Evolutionary conservation across 805 yeast genomes (phyloP).

Genomic region (Maudiozyma turicensis): DNA sequence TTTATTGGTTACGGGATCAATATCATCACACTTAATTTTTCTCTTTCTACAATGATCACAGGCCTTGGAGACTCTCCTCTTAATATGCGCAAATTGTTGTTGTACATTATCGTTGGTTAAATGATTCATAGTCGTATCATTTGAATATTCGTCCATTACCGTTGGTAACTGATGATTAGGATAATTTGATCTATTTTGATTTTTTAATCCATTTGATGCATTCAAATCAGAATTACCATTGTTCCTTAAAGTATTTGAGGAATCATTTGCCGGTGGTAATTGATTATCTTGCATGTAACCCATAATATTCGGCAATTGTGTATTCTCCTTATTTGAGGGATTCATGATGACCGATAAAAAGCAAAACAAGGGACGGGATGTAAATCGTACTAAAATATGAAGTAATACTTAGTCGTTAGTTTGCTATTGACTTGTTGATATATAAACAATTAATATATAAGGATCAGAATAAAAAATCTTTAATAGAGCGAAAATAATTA

Average conservation of each 20-base stretch:
- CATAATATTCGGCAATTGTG: not conserved
- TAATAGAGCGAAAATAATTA: no score
- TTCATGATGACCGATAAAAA: not conserved
- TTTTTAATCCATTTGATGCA: no score
- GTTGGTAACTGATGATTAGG: not conserved
- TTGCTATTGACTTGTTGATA: no score
- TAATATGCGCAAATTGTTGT: not conserved
- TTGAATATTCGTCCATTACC: not conserved
- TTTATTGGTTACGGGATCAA: slow-evolving; percentile 15
- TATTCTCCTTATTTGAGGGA: not conserved
- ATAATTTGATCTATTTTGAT: not conserved
- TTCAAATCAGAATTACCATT: not conserved
- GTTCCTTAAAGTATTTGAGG: not conserved
- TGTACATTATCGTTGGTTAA: not conserved
- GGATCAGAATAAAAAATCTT: no score
- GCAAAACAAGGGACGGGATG: no score
- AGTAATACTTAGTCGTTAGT: no score
- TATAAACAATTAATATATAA: no score
- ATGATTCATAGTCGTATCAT: not conserved
- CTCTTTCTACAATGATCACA: slow-evolving; percentile 28
- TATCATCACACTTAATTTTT: slow-evolving; percentile 24
- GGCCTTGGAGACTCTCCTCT: slow-evolving; percentile 25
- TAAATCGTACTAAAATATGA: no score
- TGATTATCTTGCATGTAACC: not conserved
- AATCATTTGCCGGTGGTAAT: not conserved